Conservation (phyloP, 2,329 filamentous ascomycete genomes). For the Penicillium hesseltinei region DNA sequence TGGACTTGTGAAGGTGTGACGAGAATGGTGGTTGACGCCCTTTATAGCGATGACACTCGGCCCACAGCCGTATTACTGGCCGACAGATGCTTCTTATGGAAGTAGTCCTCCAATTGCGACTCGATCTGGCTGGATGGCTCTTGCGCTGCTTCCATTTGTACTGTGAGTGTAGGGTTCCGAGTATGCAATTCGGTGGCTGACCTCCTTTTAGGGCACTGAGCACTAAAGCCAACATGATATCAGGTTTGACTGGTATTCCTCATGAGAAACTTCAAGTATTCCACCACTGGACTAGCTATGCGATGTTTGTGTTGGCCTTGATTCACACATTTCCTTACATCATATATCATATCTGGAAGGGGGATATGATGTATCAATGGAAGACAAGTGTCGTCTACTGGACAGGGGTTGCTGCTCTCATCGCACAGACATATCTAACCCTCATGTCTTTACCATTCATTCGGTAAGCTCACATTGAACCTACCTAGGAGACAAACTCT, state of each 20-base stretch:
- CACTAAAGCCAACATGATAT: slow-evolving; percentile 58
- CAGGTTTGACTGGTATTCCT: slow-evolving; percentile 53
- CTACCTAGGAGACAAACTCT: not conserved
- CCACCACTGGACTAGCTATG: slow-evolving; percentile 55
- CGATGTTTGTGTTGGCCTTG: slow-evolving; percentile 56
- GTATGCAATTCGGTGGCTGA: slow-evolving; percentile 1
- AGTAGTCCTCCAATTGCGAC: slow-evolving; percentile 55
- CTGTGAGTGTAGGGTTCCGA: slow-evolving; percentile 32
- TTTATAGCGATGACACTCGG: slow-evolving; percentile 47
- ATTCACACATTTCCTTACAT: slow-evolving; percentile 62
- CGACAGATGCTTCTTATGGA: slow-evolving; percentile 48
- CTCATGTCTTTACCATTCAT: slow-evolving; percentile 53
- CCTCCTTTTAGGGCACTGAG: slow-evolving; percentile 41
- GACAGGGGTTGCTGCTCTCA: slow-evolving; percentile 55
- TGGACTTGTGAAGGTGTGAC: slow-evolving; percentile 4
- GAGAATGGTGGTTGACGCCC: not conserved
- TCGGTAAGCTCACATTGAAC: slow-evolving; percentile 38
- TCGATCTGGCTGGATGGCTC: slow-evolving; percentile 52
- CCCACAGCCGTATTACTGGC: slow-evolving; percentile 58
- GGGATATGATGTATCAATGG: slow-evolving; percentile 51
- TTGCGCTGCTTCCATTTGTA: slow-evolving; percentile 54
- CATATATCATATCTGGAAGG: slow-evolving; percentile 50
- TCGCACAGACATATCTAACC: slow-evolving; percentile 56
- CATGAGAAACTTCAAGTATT: slow-evolving; percentile 58
- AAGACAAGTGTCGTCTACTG: slow-evolving; percentile 50